Evolutionary conservation across 2,329 filamentous ascomycete genomes (phyloP).

Genomic region (Microcyclospora tardicrescens): DNA sequence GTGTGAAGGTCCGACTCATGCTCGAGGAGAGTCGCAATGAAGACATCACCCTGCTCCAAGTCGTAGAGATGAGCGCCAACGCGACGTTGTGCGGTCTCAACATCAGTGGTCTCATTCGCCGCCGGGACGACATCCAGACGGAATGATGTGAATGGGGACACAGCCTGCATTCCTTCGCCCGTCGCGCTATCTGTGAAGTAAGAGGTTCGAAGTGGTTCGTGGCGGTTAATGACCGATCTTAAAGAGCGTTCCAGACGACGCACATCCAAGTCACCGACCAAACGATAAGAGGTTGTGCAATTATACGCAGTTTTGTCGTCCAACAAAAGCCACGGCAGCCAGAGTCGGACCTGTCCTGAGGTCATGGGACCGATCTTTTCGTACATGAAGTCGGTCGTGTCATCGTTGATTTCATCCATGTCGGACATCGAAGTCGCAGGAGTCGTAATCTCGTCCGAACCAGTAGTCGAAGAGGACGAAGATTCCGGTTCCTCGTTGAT

Average conservation of each 20-base stretch:
- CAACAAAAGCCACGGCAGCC: slow-evolving; percentile 4
- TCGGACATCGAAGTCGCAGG: too few species aligned
- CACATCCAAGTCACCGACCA: too few species aligned
- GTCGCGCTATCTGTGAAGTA: slow-evolving; percentile 1
- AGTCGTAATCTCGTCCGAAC: not conserved
- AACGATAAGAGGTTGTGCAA: not conserved
- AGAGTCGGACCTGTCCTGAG: slow-evolving; percentile 6
- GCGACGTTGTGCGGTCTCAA: not conserved
- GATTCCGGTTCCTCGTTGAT: too few species aligned
- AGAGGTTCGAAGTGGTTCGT: slow-evolving; percentile 1
- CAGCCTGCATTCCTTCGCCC: not conserved
- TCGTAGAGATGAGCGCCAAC: slow-evolving; percentile 9
- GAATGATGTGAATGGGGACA: too few species aligned
- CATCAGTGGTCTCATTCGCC: too few species aligned
- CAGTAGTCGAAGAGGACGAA: not conserved
- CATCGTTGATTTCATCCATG: not conserved
- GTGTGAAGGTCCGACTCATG: slow-evolving; percentile 1
- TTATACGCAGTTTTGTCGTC: slow-evolving; percentile 8
- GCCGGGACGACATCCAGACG: too few species aligned
- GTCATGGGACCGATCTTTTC: slow-evolving; percentile 1
- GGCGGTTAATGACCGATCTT: not conserved
- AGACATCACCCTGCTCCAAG: slow-evolving; percentile 10
- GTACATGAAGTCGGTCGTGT: not conserved
- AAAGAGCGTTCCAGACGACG: not conserved
- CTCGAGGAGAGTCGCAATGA: slow-evolving; percentile 8